phyloP scores from a whole-genome alignment of 1,284 basidiomycete genomes.

The Hemileia vastatrix region DNA sequence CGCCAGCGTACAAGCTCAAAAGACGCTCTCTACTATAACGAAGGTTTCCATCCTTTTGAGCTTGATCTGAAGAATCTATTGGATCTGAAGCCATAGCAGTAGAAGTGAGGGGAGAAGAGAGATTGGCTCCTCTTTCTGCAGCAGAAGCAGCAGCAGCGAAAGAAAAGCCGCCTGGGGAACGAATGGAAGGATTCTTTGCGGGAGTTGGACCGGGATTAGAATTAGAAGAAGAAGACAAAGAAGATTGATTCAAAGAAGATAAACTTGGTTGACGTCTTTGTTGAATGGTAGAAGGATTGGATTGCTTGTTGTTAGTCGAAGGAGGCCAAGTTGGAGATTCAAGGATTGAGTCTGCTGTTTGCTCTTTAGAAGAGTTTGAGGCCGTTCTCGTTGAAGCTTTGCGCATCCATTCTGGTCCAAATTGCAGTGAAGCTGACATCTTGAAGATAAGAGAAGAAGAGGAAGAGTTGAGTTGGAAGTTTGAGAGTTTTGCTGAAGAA shows the following conservation, averaged over 20 bases:
- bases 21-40: slow-evolving; percentile 26
- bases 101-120: slow-evolving; percentile 19
- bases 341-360: slow-evolving; percentile 24
- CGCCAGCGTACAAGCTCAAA: slow-evolving; percentile 35
- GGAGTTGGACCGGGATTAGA: slow-evolving; percentile 21
- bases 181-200: slow-evolving; percentile 20
- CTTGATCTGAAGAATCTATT: slow-evolving; percentile 21
- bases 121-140: slow-evolving; percentile 18
- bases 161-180: slow-evolving; percentile 35
- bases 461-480: not conserved
- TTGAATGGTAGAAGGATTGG: slow-evolving; percentile 3
- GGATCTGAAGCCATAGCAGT: slow-evolving; percentile 13
- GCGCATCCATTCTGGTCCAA: slow-evolving; percentile 42
- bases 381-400: slow-evolving; percentile 28
- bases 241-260: not conserved
- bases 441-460: slow-evolving; percentile 8
- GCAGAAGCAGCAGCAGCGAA: slow-evolving; percentile 35
- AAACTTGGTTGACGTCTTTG: not conserved
- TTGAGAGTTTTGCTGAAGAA: not conserved
- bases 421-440: slow-evolving; percentile 40
- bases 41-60: slow-evolving; percentile 28
- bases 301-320: not conserved
- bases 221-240: not conserved
- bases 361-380: not conserved
- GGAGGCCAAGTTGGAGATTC: not conserved